Evolutionary conservation across 108 stramenopile genomes (phyloP), one percentile per base, ranked within the genome.

Genomic region (Skeletonema potamos): DNA sequence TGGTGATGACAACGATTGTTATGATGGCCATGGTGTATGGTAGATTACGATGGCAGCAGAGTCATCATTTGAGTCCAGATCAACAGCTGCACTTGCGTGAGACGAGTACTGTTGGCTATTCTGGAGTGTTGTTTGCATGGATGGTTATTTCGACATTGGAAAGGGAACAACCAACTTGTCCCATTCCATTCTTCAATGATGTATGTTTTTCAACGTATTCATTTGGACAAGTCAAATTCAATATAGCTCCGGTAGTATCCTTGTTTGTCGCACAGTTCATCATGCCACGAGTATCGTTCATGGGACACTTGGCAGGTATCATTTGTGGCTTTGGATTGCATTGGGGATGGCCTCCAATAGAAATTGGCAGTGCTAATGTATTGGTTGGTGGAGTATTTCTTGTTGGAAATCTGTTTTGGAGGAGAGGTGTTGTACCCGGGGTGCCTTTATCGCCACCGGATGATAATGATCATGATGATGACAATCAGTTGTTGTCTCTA

Each of bases 61-160:
- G 66, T 65, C 39, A 55, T 15, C 18, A 15, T 33, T 20, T 33
- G 27, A 37, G 10, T 48, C 44, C 9, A 39, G 46, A 59, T 11
- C 26, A 54, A 30, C 44, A 55, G 34, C 22, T 51, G 27, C 46
- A 66, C 10, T 64, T 79, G 32, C 43, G 60, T 27, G 75, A 72
- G 29, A 85, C 83, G 13, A 83, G 76, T 62, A 81, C 88, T 18
- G 93, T 94, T 26, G 93, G 93, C 1, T 94, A 85, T 70, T 87
- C 86, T 30, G 93, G 85, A 9, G 88, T 94, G 6, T 61, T 94
- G 5, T 94, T 94, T 83, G 89, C 88, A 24, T 91, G 90, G 91
- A 86, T 85, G 81, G 89, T 91, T 1, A 80, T 90, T 20, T 62
- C 83, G 9, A 82, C 90, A 4, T 64, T 94, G 59, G 73, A 84